Evolutionary conservation across 148 eudicot species (phyloP), one percentile per base, ranked within the genome.

Genomic region (Camellia lanceoleosa): DNA sequence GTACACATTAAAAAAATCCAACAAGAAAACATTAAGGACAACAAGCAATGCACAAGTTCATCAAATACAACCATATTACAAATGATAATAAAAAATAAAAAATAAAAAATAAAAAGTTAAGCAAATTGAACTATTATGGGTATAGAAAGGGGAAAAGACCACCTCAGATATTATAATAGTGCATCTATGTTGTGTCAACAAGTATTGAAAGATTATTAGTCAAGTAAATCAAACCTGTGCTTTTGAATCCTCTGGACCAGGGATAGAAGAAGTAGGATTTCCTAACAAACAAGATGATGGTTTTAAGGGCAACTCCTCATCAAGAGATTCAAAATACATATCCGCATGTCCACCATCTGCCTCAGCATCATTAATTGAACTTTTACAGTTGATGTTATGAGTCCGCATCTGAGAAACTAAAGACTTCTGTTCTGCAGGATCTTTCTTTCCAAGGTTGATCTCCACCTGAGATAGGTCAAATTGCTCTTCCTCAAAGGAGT

Each of bases 221-320:
- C 3, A 80, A 77, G 42, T 19, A 68, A 76, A 82, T 16, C 92
- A 75, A 73, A 90, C 96, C 93, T 89, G 88, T 62, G 23, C 61
- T 65, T 69, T 71, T 47, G 75, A 68, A 78, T 71, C 68, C 75
- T 84, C 80, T 49, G 79, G 42, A 55, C 69, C 84, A 79, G 65
- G 72, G 72, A 71, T 64, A 62, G 83, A 82, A 9, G 79, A 54
- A 69, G 76, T 75, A 62, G 69, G 81, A 56, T 74, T 73, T 51
- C 79, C 81, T 70, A 69, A n/a, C 43, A 67, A 38, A 77, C 71
- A 64, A 58, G 80, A 41, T 51, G 87, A 78, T 23, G 30, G 71
- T 59, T 76, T 66, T 54, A 70, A 74, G 70, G 58, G 74, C 64
- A 69, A 60, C 47, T 83, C 83, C 47, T 83, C 83, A 71, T 78